A percentile compares a stretch with the other conserved stretches of the same genome.
Conservation (phyloP, 148 eudicot genomes). For the Fagopyrum homotropicum region DNA sequence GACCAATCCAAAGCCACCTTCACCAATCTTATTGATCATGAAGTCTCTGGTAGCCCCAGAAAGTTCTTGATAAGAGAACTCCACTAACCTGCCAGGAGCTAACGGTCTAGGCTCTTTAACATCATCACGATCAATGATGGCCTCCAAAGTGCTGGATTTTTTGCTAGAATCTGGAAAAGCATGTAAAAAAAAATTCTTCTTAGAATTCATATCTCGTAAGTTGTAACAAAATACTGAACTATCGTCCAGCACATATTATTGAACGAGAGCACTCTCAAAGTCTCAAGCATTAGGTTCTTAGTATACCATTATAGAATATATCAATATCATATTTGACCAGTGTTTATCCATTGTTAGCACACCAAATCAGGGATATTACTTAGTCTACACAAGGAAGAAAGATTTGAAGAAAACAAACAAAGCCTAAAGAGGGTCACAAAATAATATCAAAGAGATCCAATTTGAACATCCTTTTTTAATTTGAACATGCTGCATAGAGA, state of each 20-base stretch:
- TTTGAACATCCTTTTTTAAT: too few species aligned
- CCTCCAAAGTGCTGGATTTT: conserved; percentile 21
- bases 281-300: too few species aligned
- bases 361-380: too few species aligned
- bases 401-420: too few species aligned
- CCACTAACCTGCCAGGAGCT: conserved; percentile 32
- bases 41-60: conserved; percentile 50
- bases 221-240: not conserved
- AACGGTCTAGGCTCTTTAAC: conserved; percentile 11
- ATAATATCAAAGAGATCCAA: too few species aligned
- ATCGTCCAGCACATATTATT: not conserved
- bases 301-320: too few species aligned
- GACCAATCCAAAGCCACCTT: conserved; percentile 65
- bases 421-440: too few species aligned
- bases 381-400: too few species aligned
- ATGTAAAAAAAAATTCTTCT: not conserved
- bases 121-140: conserved; percentile 16
- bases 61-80: conserved; percentile 49
- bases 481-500: not conserved
- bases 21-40: conserved; percentile 43
- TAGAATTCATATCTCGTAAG: not conserved
- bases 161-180: conserved; percentile 13
- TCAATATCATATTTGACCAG: not conserved
- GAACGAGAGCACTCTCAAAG: too few species aligned
- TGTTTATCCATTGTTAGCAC: not conserved